A percentile compares a stretch with the other conserved stretches of the same genome.
phyloP scores from a whole-genome alignment of 768 basidiomycete genomes.

The Austroboletus eburneus region DNA sequence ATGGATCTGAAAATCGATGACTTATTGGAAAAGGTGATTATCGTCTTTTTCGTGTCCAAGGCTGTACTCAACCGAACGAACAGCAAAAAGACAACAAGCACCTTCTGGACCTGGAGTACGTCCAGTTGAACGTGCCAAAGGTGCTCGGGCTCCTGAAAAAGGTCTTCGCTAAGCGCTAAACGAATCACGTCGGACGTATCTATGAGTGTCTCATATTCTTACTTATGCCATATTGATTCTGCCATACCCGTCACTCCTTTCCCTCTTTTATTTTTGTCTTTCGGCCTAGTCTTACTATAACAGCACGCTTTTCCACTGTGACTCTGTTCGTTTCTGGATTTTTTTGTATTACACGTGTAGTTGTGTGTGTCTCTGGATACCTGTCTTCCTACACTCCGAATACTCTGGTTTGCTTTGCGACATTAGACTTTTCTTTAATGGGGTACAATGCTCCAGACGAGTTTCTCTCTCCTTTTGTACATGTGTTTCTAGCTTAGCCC shows the following conservation, averaged over 20 bases:
- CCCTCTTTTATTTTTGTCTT: slow-evolving; percentile 5
- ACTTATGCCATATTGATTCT: slow-evolving; percentile 34
- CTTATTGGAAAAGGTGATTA: slow-evolving; percentile 90
- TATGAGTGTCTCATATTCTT: slow-evolving; percentile 20
- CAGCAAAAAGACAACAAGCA: slow-evolving; percentile 99
- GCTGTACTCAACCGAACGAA: slow-evolving; percentile 18
- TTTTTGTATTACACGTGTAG: slow-evolving; percentile 34
- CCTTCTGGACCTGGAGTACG: slow-evolving; percentile 93
- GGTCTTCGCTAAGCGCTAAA: slow-evolving; percentile 85
- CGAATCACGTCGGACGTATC: slow-evolving; percentile 11
- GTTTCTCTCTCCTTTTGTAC: not conserved
- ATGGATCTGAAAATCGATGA: slow-evolving; percentile 99
- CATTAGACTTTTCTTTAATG: slow-evolving; percentile 2
- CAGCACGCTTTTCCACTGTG: slow-evolving; percentile 19
- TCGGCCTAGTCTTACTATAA: slow-evolving; percentile 13
- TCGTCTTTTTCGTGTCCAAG: too few species aligned
- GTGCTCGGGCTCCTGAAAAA: slow-evolving; percentile 90
- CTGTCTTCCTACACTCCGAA: slow-evolving; percentile 28
- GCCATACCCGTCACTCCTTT: slow-evolving; percentile 31
- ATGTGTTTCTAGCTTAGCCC: not conserved
- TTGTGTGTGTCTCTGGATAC: slow-evolving; percentile 36
- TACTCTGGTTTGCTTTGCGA: slow-evolving; percentile 11
- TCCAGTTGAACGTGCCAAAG: slow-evolving; percentile 94
- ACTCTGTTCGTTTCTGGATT: slow-evolving; percentile 28
- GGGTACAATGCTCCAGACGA: not conserved